Base-by-base conservation (phyloP, 1,284 basidiomycete genomes). In the Tremellales sp. region DNA sequence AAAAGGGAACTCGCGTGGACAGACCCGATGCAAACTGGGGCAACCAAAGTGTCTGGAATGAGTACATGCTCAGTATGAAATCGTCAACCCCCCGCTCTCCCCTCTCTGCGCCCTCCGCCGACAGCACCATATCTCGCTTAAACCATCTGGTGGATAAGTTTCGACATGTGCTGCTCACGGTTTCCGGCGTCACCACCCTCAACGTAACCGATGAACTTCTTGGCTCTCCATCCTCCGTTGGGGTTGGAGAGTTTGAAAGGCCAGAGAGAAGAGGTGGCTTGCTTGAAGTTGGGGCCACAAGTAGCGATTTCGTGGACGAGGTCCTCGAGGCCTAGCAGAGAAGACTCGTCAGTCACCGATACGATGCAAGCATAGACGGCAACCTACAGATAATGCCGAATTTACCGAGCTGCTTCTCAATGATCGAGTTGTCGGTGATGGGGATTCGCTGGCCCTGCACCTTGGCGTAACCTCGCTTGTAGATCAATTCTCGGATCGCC, bases 221-320 rank as follows among this genome's bases (percentile, higher is more conserved):
- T 82, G 70, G 81, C 83, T 76, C 88, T 86, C 92, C 91, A 98
- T 66, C 95, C 95, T 63, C 95, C 94, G 66, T 82, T 97, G 51
- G 95, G 93, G 84, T 97, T 97, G 62, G 91, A 95, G 56, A 99
- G 86, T 77, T 98, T 97, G 84, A 99, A 97, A 25, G 95, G 92
- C 92, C 94, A 97, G 50, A 98, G 84, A 83, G 93, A 91, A 79
- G 90, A 90, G 63, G 87, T 83, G 51, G 85, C 88, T 83, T 94
- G 90, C 81, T 97, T 97, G 82, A 99, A 98, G 82, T 97, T 91
- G 69, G 94, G 94, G 67, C 94, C 95, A 57, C 83, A 84, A 52
- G 89, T 94, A 75, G 82, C 80, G 66, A 99, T 94, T 78, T 98
- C 94, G 79, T 97, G 93, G 45, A 98, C 87, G 61, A 98, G 83